Base-by-base conservation (phyloP, 345 rosid species). In the Mangifera indica region DNA sequence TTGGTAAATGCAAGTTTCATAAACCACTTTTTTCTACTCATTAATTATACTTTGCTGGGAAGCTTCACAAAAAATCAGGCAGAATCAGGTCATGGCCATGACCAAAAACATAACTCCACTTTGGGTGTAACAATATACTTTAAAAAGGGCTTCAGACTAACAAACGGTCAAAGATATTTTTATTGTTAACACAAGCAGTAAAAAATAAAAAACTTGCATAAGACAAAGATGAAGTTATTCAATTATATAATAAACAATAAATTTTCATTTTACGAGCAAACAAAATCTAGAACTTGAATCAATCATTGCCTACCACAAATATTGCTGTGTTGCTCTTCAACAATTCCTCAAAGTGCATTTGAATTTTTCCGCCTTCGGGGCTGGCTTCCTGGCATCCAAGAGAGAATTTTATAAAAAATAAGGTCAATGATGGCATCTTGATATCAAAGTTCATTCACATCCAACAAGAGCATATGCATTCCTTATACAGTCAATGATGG, bases 341-440 rank as follows among this genome's bases (percentile, higher is more conserved):
- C 78, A 92, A 67, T 64, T 95, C 98, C 88, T 91, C 97, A 65
- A 92, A 95, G 78, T 95, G 97, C 77, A 82, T 63, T 80, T 91
- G 97, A 73, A 92, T 87, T 83, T 92, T 95, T 69, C 99, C 98
- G 70, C 96, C 98, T 72, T 92, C 97, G 10, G 93, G 87, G 63
- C 97, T 89, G 73, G 99, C 98, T 88, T 92, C 97, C 98, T 95
- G 80, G 58, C 70, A 75, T 70, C 60, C 24, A 76, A 29, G 60
- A 12, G 40, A 63, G 52, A 60, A 58, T 74, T 51, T 70, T 29
- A 71, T 65, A 73, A 71, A 63, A 73, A 63, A 40, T 66, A 14
- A 4, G 42, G 60, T 0, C 10, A 55, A 34, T 4, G 10, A 18
- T 55, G 45, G 40, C 22, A 67, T 21, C 32, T 8, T 52, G 24